Base-by-base conservation (phyloP, 2,329 filamentous ascomycete genomes). In the Ceratocystis alfenasii region DNA sequence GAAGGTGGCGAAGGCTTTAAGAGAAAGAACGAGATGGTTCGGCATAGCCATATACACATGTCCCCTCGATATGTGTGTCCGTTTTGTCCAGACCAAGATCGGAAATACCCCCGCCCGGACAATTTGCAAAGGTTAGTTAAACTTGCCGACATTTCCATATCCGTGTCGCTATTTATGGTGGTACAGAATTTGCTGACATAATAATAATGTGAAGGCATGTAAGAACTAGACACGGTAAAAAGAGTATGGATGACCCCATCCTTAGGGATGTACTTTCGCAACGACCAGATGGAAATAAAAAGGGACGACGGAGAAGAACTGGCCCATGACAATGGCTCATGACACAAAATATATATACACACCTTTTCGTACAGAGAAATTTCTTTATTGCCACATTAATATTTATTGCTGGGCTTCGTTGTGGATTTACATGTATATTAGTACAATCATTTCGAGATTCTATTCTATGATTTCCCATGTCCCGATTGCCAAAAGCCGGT, bases 61-160 rank as follows among this genome's bases (percentile, higher is more conserved):
- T 95, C 90, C 6, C 94, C 94, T 1, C 93, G 93, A 68, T 99
- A 97, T 72, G 86, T 96, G 36, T 99, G 94, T 74, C 94, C 94
- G 0, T 97, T 96, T 73, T 99, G 94, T 74, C 89, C 90, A 1
- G 91, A 96, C 72, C 83, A 91, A 70, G 91, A 96, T 74, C 93
- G 96, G 75, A 92, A 88, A 73, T 97, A 97, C 74, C 94, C 94
- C 4, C 82, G 94, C 70, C 94, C 94, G 44, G 94, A 99, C 74
- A 97, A 97, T 78, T 78, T 99, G 66, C 93, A 96, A 78, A 86
- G 93, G 90, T 95, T 80, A 70, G 82, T 74, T 63, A 55, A 45
- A 7, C 22, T 53, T 53, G 20, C 48, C 48, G 3, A 36, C 48
- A 53, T 15, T 10, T 53, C 48, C 48, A 53, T 28, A 5, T 22